Base-by-base conservation (phyloP, 805 yeast genomes). In the Metschnikowia gruessii region DNA sequence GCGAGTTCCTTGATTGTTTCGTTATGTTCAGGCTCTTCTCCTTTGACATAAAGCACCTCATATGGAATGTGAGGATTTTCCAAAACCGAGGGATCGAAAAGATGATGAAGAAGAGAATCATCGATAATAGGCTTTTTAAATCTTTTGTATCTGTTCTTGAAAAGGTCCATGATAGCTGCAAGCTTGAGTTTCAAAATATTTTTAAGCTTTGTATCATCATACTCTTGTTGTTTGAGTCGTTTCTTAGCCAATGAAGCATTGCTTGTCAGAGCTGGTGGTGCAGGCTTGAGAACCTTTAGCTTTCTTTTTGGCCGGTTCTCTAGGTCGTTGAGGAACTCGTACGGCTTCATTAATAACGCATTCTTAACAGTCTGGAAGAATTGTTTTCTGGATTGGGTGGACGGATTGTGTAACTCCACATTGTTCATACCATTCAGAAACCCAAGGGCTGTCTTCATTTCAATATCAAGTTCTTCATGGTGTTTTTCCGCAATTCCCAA, bases 61-160 rank as follows among this genome's bases (percentile, higher is more conserved):
- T 72, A 72, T 21, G 60, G 61, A 22, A 55, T 53, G 18, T 62
- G 44, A 0, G 75, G 75, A 38, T 69, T 70, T 6, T 64, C 66
- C 36, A 71, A 53, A 2, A 71, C 65, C 1, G 66, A 58, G 1
- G 85, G 81, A 49, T 87, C 95, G 67, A 92, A 92, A 38, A 94
- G 68, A 63, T 90, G 95, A 19, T 80, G 72, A 40, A 92, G 69
- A 12, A 76, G 71, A 15, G 76, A 69, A 52, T 90, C 97, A 47
- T 92, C 98, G 46, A 94, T 80, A 0, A 87, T 75, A 0, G 99
- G 98, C 59, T 91, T 94, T 58, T 83, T 85, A 71, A 94, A 94
- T 46, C 96, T 73, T 59, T 89, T 89, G 63, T 92, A 94, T 40
- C 97, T 75, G 48, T 73, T 81, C 62, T 91, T 90, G 71, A 92